Conservation (phyloP, 352 stramenopile species). For the Globisporangium uncinulatum region DNA sequence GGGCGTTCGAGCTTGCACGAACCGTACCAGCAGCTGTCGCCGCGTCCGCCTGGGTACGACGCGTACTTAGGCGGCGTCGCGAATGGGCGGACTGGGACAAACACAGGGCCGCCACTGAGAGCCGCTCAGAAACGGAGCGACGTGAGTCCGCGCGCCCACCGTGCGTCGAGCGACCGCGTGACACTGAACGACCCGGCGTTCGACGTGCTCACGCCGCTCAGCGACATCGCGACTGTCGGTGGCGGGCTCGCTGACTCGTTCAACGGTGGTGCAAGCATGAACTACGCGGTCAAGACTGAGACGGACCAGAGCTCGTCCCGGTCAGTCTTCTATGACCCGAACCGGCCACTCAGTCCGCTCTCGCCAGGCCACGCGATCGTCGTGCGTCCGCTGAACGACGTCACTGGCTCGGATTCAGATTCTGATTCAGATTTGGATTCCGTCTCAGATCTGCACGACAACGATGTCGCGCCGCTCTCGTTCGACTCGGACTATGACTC, state of each 20-base stretch:
- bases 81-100: background rate
- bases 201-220: slow-evolving; percentile 58
- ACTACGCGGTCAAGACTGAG: slow-evolving; percentile 18
- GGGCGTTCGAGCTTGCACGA: background rate
- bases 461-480: slow-evolving; percentile 17
- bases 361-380: slow-evolving; percentile 20
- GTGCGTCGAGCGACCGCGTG: slow-evolving; percentile 6
- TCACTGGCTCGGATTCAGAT: slow-evolving; percentile 20
- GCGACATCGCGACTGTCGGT: slow-evolving; percentile 37
- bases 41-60: slow-evolving; percentile 4
- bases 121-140: background rate
- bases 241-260: slow-evolving; percentile 8
- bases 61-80: slow-evolving; percentile 4
- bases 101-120: background rate
- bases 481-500: slow-evolving; percentile 27
- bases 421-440: slow-evolving; percentile 20
- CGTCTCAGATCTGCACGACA: slow-evolving; percentile 11
- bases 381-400: slow-evolving; percentile 22
- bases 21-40: slow-evolving; percentile 17
- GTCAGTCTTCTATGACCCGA: slow-evolving; percentile 27
- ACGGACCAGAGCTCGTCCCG: slow-evolving; percentile 14
- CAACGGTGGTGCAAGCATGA: background rate
- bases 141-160: slow-evolving; percentile 1
- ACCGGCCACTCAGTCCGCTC: slow-evolving; percentile 12
- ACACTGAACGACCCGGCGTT: slow-evolving; percentile 47